Evolutionary conservation across 2,329 filamentous ascomycete genomes (phyloP), one percentile per base, ranked within the genome.

Genomic region (Pseudogymnoascus sp.): DNA sequence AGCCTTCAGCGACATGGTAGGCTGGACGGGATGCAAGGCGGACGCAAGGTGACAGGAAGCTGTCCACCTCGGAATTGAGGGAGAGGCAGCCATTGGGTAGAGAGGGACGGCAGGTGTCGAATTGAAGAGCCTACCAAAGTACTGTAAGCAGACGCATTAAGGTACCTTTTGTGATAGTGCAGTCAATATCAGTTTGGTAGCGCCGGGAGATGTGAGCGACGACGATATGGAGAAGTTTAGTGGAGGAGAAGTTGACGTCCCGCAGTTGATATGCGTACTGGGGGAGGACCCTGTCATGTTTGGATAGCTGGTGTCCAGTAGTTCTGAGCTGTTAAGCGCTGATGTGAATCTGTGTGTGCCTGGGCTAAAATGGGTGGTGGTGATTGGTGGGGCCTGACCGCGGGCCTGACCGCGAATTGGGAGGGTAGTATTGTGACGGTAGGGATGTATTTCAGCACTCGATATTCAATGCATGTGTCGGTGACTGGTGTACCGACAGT

Each of bases 121-220:
- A 33, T 35, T 18, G 49, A 18, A 55, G 28, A 35, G 11, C 49
- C 49, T 55, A 55, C 49, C 49, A 55, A 55, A 55, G 49, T 33
- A 55, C 49, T 33, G 16, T 21, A 35, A 33, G n/a, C 28, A 33
- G 9, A 55, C 9, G 49, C 49, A 55, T 55, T 28, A 35, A 25
- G n/a, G 49, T 55, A 55, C 49, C 49, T 55, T 55, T 55, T 55
- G 25, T 55, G 49, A 55, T 55, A 55, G 49, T 33, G 25, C 49
- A 33, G n/a, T 12, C 7, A 18, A 33, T 55, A 33, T 55, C 2
- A 55, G 14, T 33, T 18, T 55, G 28, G 49, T 55, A 55, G 49
- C 49, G 49, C 49, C 49, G 49, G 49, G 49, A 55, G 49, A 55
- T 35, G 49, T 55, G 49, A 55, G 49, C 28, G 49, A 55, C 49